Evolutionary conservation across 441 rosid species (phyloP), one percentile per base, ranked within the genome.

Genomic region (Isatis lusitanica): DNA sequence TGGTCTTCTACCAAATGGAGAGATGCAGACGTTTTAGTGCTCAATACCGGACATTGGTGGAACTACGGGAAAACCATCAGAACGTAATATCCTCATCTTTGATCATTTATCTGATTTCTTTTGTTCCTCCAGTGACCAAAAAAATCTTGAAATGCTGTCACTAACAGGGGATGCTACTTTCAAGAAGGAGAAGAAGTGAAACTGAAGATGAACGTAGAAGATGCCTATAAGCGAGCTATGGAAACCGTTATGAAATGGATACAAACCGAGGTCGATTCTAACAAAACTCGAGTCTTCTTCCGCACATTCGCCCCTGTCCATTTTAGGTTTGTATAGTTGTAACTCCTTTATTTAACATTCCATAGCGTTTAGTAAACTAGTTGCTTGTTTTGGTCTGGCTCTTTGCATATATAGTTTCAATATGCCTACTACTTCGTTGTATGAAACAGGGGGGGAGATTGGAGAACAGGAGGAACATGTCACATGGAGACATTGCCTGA

Each of bases 31-130:
- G 78, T 88, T 38, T 78, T 90, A 58, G 70, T 93, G 33, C 73
- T 93, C 53, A 91, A 93, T 78, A 77, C 93, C 0, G 98, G 96
- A 15, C 97, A 91, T 76, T 91, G 98, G 97, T 91, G 96, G 98
- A 86, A 81, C 75, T 46, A 80, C 36, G 88, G 81, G 77, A 91
- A 93, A 82, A 91, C 97, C 28, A 63, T 80, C 15, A 84, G 85
- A 68, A 70, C 39, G 99, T 95, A 79, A 58, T 38, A 9, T 48
- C 66, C 66, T 56, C 55, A 36, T 57, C 2, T 11, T 17, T 30
- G n/a, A 17, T 46, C 60, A 9, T 5, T 74, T 31, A 2, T 55
- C 38, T 75, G 43, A 12, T 52, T 26, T 39, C 28, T 40, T 42
- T 48, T 16, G 40, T 16, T 26, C 10, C 0, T 26, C 10, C 0